phyloP scores from a whole-genome alignment of 192 early-diverging fungal genomes.

The Coemansia sp. region DNA sequence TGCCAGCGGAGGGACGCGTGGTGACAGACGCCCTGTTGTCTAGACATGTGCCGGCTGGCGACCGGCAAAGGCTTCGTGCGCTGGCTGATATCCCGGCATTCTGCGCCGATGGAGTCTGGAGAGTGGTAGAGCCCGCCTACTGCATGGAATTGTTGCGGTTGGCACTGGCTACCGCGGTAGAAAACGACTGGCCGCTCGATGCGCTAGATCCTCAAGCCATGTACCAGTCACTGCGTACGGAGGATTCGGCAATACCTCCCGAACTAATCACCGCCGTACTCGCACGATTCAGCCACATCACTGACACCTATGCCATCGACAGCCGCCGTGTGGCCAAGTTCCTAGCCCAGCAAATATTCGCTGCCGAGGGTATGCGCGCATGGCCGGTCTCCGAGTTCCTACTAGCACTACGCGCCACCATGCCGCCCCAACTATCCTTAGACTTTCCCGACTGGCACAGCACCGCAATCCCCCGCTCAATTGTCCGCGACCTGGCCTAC shows the following conservation, averaged over 20 bases:
- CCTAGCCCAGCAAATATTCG: conserved; percentile 52
- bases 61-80: conserved; percentile 19
- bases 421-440: conserved; percentile 45
- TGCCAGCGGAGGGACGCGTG: not conserved
- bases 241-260: conserved; percentile 10
- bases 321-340: conserved; percentile 28
- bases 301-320: conserved; percentile 28
- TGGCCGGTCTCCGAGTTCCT: conserved; percentile 50
- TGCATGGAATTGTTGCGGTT: conserved; percentile 46
- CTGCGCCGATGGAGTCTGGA: conserved; percentile 10
- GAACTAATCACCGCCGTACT: conserved; percentile 45
- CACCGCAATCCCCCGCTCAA: conserved; percentile 28
- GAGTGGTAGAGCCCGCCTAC: conserved; percentile 19
- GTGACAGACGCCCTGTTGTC: conserved; percentile 25
- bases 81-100: conserved; percentile 50
- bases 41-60: conserved; percentile 37
- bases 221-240: conserved; percentile 19
- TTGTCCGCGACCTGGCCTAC: conserved; percentile 49
- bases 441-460: conserved; percentile 28
- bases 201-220: conserved; percentile 18
- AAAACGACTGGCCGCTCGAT: conserved; percentile 41
- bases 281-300: conserved; percentile 17
- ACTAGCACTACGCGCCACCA: conserved; percentile 30
- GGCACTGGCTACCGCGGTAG: conserved; percentile 42
- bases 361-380: conserved; percentile 25